Percentiles rank a stretch among this genome's conserved stretches.
Conservation (phyloP, 495 filamentous ascomycete genomes). For the Aspergillus cristatus region DNA sequence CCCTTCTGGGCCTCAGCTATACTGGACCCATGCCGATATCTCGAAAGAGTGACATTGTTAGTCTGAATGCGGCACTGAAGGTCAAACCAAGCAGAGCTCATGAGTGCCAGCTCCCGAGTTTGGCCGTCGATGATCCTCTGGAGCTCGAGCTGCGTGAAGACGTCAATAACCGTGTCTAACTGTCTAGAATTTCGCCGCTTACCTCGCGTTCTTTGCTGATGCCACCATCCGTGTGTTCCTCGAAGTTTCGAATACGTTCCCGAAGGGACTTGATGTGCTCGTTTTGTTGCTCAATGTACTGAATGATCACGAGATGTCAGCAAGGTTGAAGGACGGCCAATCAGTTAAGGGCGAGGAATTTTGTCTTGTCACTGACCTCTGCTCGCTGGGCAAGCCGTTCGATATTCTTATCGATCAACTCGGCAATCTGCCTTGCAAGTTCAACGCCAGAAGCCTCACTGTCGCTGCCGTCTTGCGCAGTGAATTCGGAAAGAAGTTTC, state of each 20-base stretch:
- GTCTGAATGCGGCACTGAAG: slow-evolving; percentile 75
- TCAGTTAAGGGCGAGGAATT: neutral
- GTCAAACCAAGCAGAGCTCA: slow-evolving; percentile 89
- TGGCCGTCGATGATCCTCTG: slow-evolving; percentile 60
- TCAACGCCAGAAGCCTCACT: slow-evolving; percentile 28
- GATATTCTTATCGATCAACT: slow-evolving; percentile 36
- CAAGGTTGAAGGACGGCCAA: slow-evolving; percentile 1
- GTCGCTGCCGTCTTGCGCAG: slow-evolving; percentile 21
- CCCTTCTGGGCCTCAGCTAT: slow-evolving; percentile 70
- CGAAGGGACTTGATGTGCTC: slow-evolving; percentile 50
- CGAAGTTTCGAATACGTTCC: slow-evolving; percentile 43
- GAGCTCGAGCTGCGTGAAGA: slow-evolving; percentile 42
- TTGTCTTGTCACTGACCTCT: slow-evolving; percentile 31
- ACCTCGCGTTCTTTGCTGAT: slow-evolving; percentile 44
- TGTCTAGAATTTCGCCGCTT: slow-evolving; percentile 7
- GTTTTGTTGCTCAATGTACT: slow-evolving; percentile 56
- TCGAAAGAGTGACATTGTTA: slow-evolving; percentile 62
- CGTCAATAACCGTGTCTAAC: neutral
- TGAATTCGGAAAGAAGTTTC: slow-evolving; percentile 32
- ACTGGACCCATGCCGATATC: slow-evolving; percentile 44
- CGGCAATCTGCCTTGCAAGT: slow-evolving; percentile 34
- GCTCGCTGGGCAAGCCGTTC: slow-evolving; percentile 39
- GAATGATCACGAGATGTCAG: slow-evolving; percentile 8
- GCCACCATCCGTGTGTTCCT: slow-evolving; percentile 33
- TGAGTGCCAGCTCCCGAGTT: slow-evolving; percentile 69